These are phyloP conservation scores for Colletotrichum graminicola DNA, from an alignment of 2,329 filamentous ascomycete species.

Conservation along the genomic window DNA sequence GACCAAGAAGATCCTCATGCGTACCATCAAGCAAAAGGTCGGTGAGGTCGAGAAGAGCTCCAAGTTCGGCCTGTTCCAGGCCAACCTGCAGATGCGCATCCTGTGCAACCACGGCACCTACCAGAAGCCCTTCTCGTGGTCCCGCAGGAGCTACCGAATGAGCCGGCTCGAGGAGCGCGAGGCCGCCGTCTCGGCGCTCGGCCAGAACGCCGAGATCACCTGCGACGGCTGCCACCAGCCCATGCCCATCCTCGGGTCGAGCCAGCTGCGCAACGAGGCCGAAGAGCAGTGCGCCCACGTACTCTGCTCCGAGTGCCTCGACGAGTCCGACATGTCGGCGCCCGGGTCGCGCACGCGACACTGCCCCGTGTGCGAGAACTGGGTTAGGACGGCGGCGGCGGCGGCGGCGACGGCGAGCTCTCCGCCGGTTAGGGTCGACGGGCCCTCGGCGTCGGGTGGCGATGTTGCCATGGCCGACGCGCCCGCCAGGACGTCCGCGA, in stretches of 20 bases:
- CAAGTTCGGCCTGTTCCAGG: slow-evolving; percentile 60
- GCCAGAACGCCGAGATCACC: slow-evolving; percentile 44
- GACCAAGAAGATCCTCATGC: slow-evolving; percentile 53
- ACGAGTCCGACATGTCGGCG: slow-evolving; percentile 38
- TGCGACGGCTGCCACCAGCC: slow-evolving; percentile 52
- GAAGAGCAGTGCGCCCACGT: slow-evolving; percentile 48
- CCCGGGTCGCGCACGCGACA: slow-evolving; percentile 6
- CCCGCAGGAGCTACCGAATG: slow-evolving; percentile 43
- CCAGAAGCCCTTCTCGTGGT: slow-evolving; percentile 60
- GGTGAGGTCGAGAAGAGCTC: slow-evolving; percentile 50
- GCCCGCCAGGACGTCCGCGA: not conserved
- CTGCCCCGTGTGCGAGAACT: slow-evolving; percentile 46
- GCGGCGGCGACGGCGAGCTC: not conserved
- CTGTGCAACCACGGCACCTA: slow-evolving; percentile 65
- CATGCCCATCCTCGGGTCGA: slow-evolving; percentile 48
- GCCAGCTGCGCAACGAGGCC: slow-evolving; percentile 41
- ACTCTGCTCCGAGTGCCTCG: slow-evolving; percentile 50
- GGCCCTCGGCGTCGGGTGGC: not conserved
- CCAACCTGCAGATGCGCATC: slow-evolving; percentile 59
- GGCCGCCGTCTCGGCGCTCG: slow-evolving; percentile 44
- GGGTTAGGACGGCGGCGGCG: slow-evolving; percentile 25
- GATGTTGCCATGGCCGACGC: slow-evolving; percentile 22
- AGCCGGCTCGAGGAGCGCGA: slow-evolving; percentile 50
- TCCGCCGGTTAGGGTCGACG: slow-evolving; percentile 6
- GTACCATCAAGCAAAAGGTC: slow-evolving; percentile 54